Evolutionary conservation across 2,329 filamentous ascomycete genomes (phyloP), one percentile per base, ranked within the genome.

Genomic region (Aspergillus ustus): DNA sequence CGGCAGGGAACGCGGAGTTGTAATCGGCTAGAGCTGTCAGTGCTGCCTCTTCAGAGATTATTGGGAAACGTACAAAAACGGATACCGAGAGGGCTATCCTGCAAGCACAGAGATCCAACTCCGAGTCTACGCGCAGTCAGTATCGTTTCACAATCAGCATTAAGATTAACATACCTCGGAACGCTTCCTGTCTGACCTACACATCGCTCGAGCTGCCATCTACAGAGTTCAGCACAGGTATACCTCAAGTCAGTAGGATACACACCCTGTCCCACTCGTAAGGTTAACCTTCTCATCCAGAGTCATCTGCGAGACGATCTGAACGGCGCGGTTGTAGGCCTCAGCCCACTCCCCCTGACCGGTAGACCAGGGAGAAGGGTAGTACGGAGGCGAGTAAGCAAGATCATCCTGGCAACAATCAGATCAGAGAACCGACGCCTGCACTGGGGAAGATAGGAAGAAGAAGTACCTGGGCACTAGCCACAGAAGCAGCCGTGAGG

Each of bases 221-320:
- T 87, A 56, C 20, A 49, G 2, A 1, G 43, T 49, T 61, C 48
- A 59, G 63, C 64, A 15, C 34, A 43, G 51, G 20, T n/a, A 11
- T 4, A 9, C 11, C 52, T 37, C 31, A 49, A 22, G 15, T 4
- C 49, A 51, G 6, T n/a, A 37, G 19, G 43, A 45, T 68, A 79
- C 87, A 76, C 79, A 94, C 86, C 93, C 93, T 66, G 90, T 86
- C 75, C 94, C 94, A 0, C 93, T 97, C 2, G 94, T 98, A 66
- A 99, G 76, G 76, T 98, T 98, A 77, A 98, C 92, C 81, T 97
- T 97, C 77, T 97, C 93, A 11, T 88, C 73, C 40, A 97, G 83
- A 0, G 92, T 96, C 78, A 97, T 79, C 73, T 93, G 88, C 9
- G 89, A 90, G 50, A 97, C 92, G 70, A 97, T 94, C 2, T 83